Evolutionary conservation across 1,139 yeast genomes (phyloP).

Genomic region (Trichomonascaceae sp.): DNA sequence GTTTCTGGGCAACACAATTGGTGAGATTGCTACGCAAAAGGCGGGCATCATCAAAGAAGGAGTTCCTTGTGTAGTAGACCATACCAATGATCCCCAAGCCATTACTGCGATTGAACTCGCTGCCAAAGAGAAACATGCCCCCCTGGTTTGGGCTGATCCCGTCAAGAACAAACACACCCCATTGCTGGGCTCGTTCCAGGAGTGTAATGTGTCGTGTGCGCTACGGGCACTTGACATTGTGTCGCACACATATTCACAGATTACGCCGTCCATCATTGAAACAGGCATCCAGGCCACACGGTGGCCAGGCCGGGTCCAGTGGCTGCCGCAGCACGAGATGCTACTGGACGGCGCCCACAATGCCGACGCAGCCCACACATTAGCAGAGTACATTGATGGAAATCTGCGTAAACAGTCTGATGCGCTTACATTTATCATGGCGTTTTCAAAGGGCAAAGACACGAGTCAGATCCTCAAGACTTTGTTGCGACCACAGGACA

Average conservation of each 20-base stretch:
- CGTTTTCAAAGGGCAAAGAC: constrained; percentile 64
- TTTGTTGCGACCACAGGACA: constrained; percentile 39
- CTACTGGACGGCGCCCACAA: constrained; percentile 91
- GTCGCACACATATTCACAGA: constrained; percentile 9
- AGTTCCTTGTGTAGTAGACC: constrained; percentile 61
- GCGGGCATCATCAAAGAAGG: constrained; percentile 65
- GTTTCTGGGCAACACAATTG: constrained; percentile 52
- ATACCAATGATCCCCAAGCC: constrained; percentile 43
- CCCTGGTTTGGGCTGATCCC: constrained; percentile 7
- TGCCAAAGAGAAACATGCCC: constrained; percentile 8
- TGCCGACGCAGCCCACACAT: constrained; percentile 62
- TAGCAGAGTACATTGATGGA: constrained; percentile 34
- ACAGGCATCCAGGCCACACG: constrained; percentile 35
- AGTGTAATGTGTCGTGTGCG: constrained; percentile 57
- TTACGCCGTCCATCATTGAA: constrained; percentile 24
- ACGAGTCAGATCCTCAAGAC: constrained; percentile 38
- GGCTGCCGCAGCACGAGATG: constrained; percentile 28
- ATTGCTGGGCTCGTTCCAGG: constrained; percentile 59
- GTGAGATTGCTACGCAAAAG: constrained; percentile 58
- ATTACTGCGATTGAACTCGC: constrained; percentile 28
- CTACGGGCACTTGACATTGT: constrained; percentile 38
- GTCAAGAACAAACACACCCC: constrained; percentile 30
- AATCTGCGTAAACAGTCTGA: constrained; percentile 20
- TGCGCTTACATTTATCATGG: constrained; percentile 38
- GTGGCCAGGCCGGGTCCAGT: constrained; percentile 32